A percentile compares a stretch with the other conserved stretches of the same genome.
phyloP scores from a whole-genome alignment of 2,329 filamentous ascomycete species.

The Leptoxyphium fumago region DNA sequence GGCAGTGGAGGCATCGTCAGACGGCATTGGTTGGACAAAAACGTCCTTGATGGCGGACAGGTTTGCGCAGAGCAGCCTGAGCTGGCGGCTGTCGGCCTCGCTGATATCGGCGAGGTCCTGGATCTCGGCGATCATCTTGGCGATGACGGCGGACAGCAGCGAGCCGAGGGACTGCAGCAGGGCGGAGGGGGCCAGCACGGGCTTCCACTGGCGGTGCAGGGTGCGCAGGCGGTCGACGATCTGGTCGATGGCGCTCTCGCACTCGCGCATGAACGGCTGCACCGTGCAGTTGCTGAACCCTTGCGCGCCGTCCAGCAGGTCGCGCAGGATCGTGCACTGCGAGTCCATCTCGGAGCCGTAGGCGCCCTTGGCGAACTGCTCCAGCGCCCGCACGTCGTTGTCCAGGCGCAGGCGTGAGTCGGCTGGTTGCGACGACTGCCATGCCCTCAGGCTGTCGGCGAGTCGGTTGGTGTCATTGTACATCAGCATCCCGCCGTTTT shows the following conservation, averaged over 20 bases:
- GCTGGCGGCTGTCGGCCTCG: slow-evolving; percentile 44
- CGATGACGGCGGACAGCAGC: slow-evolving; percentile 40
- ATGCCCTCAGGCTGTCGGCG: slow-evolving; percentile 36
- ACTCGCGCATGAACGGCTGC: slow-evolving; percentile 43
- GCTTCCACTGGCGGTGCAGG: slow-evolving; percentile 42
- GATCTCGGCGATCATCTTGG: slow-evolving; percentile 46
- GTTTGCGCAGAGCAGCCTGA: slow-evolving; percentile 42
- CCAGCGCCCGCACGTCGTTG: slow-evolving; percentile 39
- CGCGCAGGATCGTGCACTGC: slow-evolving; percentile 46
- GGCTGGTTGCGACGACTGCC: slow-evolving; percentile 31
- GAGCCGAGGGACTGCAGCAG: slow-evolving; percentile 48
- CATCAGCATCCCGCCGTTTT: slow-evolving; percentile 45
- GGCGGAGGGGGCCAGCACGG: slow-evolving; percentile 43
- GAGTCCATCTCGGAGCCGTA: slow-evolving; percentile 52
- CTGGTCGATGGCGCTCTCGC: slow-evolving; percentile 43
- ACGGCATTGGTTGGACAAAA: slow-evolving; percentile 34
- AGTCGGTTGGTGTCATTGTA: slow-evolving; percentile 51
- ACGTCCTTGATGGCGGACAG: slow-evolving; percentile 42
- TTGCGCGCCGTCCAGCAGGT: slow-evolving; percentile 48
- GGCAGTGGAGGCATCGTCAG: slow-evolving; percentile 6
- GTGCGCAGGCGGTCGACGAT: slow-evolving; percentile 43
- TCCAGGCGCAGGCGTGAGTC: slow-evolving; percentile 32
- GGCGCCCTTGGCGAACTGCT: slow-evolving; percentile 44
- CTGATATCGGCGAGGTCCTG: slow-evolving; percentile 50
- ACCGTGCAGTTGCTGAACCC: slow-evolving; percentile 46